phyloP scores from a whole-genome alignment of 345 rosid species.

The Eucalyptus victrix region DNA sequence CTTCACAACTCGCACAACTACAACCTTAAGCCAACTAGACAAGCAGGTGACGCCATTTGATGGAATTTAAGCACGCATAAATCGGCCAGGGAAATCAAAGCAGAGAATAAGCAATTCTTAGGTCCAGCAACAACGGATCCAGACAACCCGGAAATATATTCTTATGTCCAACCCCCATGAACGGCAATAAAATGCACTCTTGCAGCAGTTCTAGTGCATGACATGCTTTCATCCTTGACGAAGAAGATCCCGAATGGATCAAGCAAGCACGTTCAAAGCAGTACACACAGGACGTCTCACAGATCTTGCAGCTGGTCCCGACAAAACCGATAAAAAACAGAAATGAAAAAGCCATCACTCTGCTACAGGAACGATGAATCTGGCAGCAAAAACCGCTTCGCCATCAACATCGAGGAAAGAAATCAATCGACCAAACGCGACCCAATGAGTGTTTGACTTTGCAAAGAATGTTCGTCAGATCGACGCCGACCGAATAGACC shows the following conservation, averaged over 20 bases:
- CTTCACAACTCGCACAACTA: not conserved
- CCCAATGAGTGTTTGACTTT: not conserved
- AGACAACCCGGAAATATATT: not conserved
- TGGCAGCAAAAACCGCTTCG: not conserved
- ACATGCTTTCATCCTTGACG: not conserved
- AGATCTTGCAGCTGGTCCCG: not conserved
- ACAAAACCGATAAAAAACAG: not conserved
- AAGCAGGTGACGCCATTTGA: not conserved
- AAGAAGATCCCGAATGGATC: not conserved
- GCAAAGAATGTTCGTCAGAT: not conserved
- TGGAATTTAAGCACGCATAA: not conserved
- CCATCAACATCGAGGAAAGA: not conserved
- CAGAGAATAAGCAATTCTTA: not conserved
- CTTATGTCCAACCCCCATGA: not conserved
- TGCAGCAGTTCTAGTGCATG: not conserved
- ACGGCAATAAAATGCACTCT: not conserved
- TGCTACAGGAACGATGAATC: not conserved
- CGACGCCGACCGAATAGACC: not conserved
- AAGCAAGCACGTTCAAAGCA: not conserved
- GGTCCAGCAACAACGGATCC: not conserved
- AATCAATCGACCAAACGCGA: not conserved
- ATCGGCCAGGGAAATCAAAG: not conserved
- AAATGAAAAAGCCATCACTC: not conserved
- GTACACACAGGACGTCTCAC: not conserved
- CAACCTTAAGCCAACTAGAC: not conserved